Percentiles rank a stretch among this genome's conserved stretches.
Evolutionary conservation across 1,284 basidiomycete genomes (phyloP).

Genomic region (Phellinidium pouzarii): DNA sequence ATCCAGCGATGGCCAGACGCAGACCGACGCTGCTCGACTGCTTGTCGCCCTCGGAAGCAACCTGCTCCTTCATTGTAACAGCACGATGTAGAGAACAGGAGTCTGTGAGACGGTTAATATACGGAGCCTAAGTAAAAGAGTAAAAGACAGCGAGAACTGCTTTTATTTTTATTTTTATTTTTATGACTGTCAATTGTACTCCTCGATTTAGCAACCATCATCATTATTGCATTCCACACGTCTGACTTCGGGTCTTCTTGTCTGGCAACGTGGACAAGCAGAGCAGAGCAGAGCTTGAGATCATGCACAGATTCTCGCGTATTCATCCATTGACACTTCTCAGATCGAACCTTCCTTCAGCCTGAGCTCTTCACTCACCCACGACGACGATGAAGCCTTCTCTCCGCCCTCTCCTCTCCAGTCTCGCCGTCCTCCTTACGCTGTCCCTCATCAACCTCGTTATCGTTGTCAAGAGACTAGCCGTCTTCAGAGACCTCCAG

Average conservation of each 20-base stretch:
- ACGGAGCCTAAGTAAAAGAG: not conserved
- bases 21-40: not conserved
- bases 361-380: not conserved
- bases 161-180: not conserved
- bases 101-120: not conserved
- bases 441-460: constrained; percentile 13
- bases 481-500: not conserved
- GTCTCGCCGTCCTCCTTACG: constrained; percentile 6
- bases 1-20: not conserved
- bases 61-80: not conserved
- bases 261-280: no score
- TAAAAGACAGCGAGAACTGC: not conserved
- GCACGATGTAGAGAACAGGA: not conserved
- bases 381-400: constrained; percentile 9
- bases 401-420: not conserved
- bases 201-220: not conserved
- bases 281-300: no score
- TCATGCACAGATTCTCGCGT: no score
- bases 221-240: not conserved
- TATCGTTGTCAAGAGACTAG: constrained; percentile 9
- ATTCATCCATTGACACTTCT: no score
- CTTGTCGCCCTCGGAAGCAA: not conserved
- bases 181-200: not conserved
- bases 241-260: no score
- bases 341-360: no score